A percentile compares a stretch with the other conserved stretches of the same genome.
Conservation (phyloP, 129 eudicot species). For the Arctium lappa region DNA sequence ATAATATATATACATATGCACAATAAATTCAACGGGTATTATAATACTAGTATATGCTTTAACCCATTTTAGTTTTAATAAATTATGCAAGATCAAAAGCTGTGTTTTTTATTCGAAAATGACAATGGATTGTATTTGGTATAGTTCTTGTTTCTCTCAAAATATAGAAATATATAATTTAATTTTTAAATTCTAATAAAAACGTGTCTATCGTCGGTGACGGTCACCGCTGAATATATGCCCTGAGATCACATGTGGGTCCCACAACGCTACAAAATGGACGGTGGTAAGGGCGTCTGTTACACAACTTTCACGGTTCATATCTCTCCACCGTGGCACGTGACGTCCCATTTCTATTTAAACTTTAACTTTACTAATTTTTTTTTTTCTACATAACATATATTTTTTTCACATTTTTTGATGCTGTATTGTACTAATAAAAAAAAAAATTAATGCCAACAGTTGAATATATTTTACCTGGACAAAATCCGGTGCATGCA, state of each 20-base stretch:
- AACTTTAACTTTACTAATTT: not conserved
- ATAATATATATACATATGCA: too few species aligned
- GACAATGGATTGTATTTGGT: too few species aligned
- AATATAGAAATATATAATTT: too few species aligned
- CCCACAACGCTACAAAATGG: not conserved
- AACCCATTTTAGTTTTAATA: too few species aligned
- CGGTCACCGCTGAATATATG: not conserved
- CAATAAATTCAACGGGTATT: too few species aligned
- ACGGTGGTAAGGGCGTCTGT: not conserved
- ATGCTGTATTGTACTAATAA: too few species aligned
- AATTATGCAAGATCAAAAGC: too few species aligned
- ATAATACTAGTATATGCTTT: too few species aligned
- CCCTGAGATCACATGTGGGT: not conserved
- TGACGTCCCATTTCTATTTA: not conserved
- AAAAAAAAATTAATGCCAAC: not conserved
- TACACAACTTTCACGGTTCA: not conserved
- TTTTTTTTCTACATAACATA: too few species aligned
- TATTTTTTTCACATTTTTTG: too few species aligned
- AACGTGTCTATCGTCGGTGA: not conserved
- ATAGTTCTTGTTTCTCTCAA: too few species aligned
- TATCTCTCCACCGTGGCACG: not conserved
- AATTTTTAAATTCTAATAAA: not conserved
- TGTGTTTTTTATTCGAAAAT: too few species aligned
- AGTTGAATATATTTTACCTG: not conserved
- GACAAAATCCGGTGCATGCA: not conserved